phyloP scores from a whole-genome alignment of 768 basidiomycete species.

The Boletus coccyginus region DNA sequence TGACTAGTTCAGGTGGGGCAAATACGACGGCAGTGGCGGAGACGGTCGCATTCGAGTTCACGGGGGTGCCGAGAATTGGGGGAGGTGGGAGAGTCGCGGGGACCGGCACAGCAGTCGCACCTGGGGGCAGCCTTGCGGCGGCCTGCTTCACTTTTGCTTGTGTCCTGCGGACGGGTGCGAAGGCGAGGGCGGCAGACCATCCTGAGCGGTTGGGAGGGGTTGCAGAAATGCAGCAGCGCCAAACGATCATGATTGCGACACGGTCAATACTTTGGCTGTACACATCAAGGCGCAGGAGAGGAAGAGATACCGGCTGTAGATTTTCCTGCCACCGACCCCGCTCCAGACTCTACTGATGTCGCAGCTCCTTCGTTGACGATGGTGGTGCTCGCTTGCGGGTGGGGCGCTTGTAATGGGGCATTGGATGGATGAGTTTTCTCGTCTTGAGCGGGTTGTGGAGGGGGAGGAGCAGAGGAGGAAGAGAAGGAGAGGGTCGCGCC shows the following conservation, averaged over 20 bases:
- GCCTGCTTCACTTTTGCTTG: constrained; percentile 57
- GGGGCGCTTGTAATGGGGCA: constrained; percentile 21
- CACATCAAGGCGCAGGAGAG: constrained; percentile 39
- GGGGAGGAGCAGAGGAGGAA: constrained; percentile 35
- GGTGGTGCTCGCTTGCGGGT: constrained; percentile 24
- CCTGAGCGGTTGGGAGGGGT: constrained; percentile 38
- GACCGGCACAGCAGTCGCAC: constrained; percentile 48
- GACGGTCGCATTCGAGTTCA: constrained; percentile 29
- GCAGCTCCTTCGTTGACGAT: constrained; percentile 25
- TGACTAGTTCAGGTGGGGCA: constrained; percentile 62
- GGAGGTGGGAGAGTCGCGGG: constrained; percentile 38
- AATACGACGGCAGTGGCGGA: constrained; percentile 66
- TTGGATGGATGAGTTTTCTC: constrained; percentile 20
- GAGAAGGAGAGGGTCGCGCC: constrained; percentile 51
- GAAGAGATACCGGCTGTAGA: constrained; percentile 55
- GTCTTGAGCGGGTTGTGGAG: constrained; percentile 19
- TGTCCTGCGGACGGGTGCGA: constrained; percentile 75
- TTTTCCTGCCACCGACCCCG: constrained; percentile 40
- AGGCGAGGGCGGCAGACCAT: constrained; percentile 89
- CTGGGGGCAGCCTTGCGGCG: constrained; percentile 38
- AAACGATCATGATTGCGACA: constrained; percentile 33
- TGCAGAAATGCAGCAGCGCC: constrained; percentile 10
- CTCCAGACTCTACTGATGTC: constrained; percentile 20
- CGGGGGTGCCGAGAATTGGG: constrained; percentile 31
- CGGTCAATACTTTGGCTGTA: constrained; percentile 37